Evolutionary conservation across 2,329 filamentous ascomycete genomes (phyloP), one percentile per base, ranked within the genome.

Genomic region (Alternaria novae-zelandiae): DNA sequence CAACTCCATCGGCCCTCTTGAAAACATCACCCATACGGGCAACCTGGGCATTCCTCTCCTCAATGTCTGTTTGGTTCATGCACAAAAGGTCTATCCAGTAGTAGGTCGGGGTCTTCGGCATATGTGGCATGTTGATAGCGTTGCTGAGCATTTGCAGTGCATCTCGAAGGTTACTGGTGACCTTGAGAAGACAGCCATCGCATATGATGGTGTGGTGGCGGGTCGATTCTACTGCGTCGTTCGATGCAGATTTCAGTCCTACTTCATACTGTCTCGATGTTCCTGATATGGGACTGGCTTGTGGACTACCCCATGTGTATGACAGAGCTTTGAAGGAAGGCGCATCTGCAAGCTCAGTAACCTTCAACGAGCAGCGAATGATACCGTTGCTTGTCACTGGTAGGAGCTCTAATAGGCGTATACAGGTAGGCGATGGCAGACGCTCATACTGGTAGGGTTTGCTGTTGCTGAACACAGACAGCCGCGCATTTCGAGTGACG

Each of bases 41-140:
- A 17, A 78, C 74, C 45, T 77, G 74, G 7, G 50, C 47, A 44
- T 72, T 76, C 26, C 72, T 49, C 54, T 78, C 75, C 11, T 60
- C 21, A 10, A 70, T 63, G 49, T 74, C 68, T 15, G 61, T 36
- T 57, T 78, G 74, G 50, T 78, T 54, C 54, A 78, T 67, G 61
- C 74, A 78, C n/a, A 77, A 53, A 20, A 72, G 68, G 62, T 77
- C 76, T 23, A 77, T 69, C 75, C 74, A 78, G 49, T 75, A 69
- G 45, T 74, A 73, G 26, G 32, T 64, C 10, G 70, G 58, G 8
- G 26, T 65, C 12, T 47, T 54, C 0, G 55, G 36, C 50, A 62
- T 53, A 6, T 59, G 20, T 47, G 59, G 54, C 36, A 66, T 55
- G 13, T 51, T 53, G 17, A 61, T 50, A 7, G 65, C 32, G 23